Evolutionary conservation across 441 rosid genomes (phyloP).

Genomic region (Gossypium schwendimanii): DNA sequence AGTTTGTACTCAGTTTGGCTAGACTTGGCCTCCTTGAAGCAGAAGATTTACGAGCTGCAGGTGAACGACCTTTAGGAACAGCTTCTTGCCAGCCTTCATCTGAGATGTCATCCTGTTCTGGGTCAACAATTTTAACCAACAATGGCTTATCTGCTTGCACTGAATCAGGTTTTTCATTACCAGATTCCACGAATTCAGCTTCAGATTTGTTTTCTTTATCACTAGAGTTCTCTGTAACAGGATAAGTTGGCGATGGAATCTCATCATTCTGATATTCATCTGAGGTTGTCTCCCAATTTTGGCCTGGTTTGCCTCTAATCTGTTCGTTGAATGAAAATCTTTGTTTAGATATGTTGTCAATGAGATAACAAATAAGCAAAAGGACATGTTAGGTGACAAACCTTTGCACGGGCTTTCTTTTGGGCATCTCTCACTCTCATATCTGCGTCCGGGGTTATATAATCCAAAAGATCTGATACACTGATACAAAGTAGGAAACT

Average conservation of each 20-base stretch:
- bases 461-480: slow-evolving; percentile 83
- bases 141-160: slow-evolving; percentile 33
- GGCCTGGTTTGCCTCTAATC: slow-evolving; percentile 71
- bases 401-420: slow-evolving; percentile 71
- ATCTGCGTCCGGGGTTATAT: slow-evolving; percentile 65
- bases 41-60: slow-evolving; percentile 57
- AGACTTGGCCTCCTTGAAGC: slow-evolving; percentile 75
- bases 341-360: slow-evolving; percentile 15
- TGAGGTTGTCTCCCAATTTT: slow-evolving; percentile 42
- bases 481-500: slow-evolving; percentile 33
- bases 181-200: slow-evolving; percentile 40
- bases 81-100: slow-evolving; percentile 94
- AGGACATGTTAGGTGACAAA: slow-evolving; percentile 16
- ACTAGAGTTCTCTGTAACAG: slow-evolving; percentile 40
- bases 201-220: slow-evolving; percentile 67
- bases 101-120: slow-evolving; percentile 37
- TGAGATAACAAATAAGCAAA: slow-evolving; percentile 9
- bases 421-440: slow-evolving; percentile 66
- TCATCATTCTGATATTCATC: slow-evolving; percentile 71
- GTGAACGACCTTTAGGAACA: slow-evolving; percentile 69
- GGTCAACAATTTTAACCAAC: slow-evolving; percentile 25
- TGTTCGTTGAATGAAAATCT: slow-evolving; percentile 28
- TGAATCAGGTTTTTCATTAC: slow-evolving; percentile 44
- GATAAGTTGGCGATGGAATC: slow-evolving; percentile 29
- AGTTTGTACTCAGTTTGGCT: slow-evolving; percentile 87